Evolutionary conservation across 2,329 filamentous ascomycete genomes (phyloP).

Genomic region (Trichoderma oligosporum): DNA sequence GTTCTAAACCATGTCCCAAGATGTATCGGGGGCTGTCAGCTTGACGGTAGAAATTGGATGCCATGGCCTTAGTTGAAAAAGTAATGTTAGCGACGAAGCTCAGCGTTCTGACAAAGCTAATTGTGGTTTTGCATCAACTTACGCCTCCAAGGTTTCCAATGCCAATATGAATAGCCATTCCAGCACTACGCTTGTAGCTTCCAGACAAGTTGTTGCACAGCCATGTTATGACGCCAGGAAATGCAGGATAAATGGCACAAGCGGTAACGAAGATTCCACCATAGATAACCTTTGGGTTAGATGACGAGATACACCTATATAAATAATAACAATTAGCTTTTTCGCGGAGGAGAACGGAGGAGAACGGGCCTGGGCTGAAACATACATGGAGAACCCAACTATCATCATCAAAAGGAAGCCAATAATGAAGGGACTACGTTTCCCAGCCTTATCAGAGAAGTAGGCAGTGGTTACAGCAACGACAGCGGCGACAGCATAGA

Average conservation of each 20-base stretch:
- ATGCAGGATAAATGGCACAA: conserved; percentile 74
- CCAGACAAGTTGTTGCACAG: conserved; percentile 71
- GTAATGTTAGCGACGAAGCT: background rate
- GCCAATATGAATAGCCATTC: conserved; percentile 63
- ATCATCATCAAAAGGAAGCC: conserved; percentile 50
- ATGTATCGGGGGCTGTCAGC: conserved; percentile 47
- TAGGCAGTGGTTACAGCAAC: conserved; percentile 52
- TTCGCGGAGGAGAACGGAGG: too few species aligned
- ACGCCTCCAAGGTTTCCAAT: conserved; percentile 55
- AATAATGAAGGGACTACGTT: conserved; percentile 54
- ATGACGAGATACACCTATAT: conserved; percentile 54
- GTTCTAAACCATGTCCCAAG: conserved; percentile 48
- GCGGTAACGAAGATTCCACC: conserved; percentile 73
- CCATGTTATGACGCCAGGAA: conserved; percentile 78
- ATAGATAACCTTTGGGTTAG: conserved; percentile 61
- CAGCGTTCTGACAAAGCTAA: background rate
- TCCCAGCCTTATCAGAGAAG: conserved; percentile 51
- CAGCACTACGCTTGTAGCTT: conserved; percentile 59
- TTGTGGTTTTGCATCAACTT: conserved; percentile 25
- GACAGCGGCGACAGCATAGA: conserved; percentile 60
- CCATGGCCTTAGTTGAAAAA: conserved; percentile 52
- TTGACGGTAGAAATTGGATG: conserved; percentile 66
- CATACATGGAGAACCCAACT: conserved; percentile 53
- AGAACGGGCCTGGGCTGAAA: too few species aligned
- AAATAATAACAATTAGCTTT: background rate